A percentile compares a stretch with the other conserved stretches of the same genome.
These are phyloP conservation scores for Podila verticillata DNA, from an alignment of 192 early-diverging fungal species.

Conservation along the genomic window DNA sequence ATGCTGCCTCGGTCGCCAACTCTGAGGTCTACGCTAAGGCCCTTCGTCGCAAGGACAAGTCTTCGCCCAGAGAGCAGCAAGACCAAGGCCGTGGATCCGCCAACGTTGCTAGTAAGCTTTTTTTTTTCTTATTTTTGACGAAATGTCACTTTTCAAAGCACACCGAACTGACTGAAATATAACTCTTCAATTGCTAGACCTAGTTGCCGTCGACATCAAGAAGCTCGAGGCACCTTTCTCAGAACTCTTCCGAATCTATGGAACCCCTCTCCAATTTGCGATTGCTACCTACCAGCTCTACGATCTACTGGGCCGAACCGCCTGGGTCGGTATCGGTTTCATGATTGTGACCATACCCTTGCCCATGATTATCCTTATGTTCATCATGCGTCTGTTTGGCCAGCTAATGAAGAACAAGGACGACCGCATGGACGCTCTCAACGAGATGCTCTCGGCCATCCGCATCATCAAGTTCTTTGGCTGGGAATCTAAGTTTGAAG, in stretches of 20 bases:
- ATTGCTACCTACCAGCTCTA: conserved; percentile 76
- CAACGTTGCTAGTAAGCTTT: conserved; percentile 20
- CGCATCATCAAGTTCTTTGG: conserved; percentile 94
- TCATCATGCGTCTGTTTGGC: conserved; percentile 58
- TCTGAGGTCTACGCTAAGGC: conserved; percentile 58
- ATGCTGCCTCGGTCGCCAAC: conserved; percentile 52
- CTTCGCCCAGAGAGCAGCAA: conserved; percentile 34
- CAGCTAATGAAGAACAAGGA: conserved; percentile 71
- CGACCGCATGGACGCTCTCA: conserved; percentile 81
- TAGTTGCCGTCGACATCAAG: conserved; percentile 41
- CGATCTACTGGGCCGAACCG: conserved; percentile 78
- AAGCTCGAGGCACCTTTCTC: conserved; percentile 20
- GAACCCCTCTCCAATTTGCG: conserved; percentile 70
- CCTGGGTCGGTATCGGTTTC: conserved; percentile 77
- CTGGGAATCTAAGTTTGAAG: conserved; percentile 81
- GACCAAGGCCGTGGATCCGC: conserved; percentile 6
- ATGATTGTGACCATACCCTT: conserved; percentile 75
- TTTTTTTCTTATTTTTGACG: too few species aligned
- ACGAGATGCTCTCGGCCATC: conserved; percentile 59
- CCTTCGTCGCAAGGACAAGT: conserved; percentile 53
- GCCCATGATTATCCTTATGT: conserved; percentile 52
- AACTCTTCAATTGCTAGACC: too few species aligned
- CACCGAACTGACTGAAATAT: too few species aligned
- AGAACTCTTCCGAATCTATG: conserved; percentile 56
- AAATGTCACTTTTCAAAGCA: too few species aligned